Base-by-base conservation (phyloP, 768 basidiomycete species). In the Pleurotus cornucopiae region DNA sequence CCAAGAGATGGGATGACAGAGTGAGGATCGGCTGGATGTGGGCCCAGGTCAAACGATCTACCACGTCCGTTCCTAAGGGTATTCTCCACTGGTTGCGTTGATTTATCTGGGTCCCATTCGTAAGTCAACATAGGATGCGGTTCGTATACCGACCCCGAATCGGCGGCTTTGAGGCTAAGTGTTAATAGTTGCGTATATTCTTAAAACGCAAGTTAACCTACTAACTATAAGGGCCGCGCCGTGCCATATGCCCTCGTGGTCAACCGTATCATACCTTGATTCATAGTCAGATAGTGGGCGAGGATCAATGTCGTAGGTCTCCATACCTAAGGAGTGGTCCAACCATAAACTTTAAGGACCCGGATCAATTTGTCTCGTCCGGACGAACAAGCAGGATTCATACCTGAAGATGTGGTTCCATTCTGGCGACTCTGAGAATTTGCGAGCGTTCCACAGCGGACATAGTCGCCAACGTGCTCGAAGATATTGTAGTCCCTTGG, bases 221-320 rank as follows among this genome's bases (percentile, higher is more conserved):
- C 88, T 92, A 61, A 98, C 93, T 55, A 98, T 79, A 70, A 99
- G 72, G 9, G 85, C 91, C 11, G 89, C 91, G 5, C 94, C 96
- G 59, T 86, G 80, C 92, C 94, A 99, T 37, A 94, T 73, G 14
- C 85, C 83, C 20, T 82, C 74, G 58, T 84, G 75, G 61, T 91
- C 86, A 21, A 91, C 81, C 0, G 94, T 98, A 66, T 98, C 94
- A 64, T 93, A 98, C 41, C 89, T 85, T 58, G 38, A 55, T 20
- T 43, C 26, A 45, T 55, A 46, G 21, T 54, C 26, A 49, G n/a
- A 58, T 55, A 45, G 3, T 30, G 14, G 46, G 11, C 37, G 46
- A 6, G 1, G 41, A 37, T 16, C 41, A 43, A 46, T 54, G 37
- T 26, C 47, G 44, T 45, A 48, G 30, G 40, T 44, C 26, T 25